phyloP scores from a whole-genome alignment of 176 grass and related monocot species.

The Cenchrus purpureus region DNA sequence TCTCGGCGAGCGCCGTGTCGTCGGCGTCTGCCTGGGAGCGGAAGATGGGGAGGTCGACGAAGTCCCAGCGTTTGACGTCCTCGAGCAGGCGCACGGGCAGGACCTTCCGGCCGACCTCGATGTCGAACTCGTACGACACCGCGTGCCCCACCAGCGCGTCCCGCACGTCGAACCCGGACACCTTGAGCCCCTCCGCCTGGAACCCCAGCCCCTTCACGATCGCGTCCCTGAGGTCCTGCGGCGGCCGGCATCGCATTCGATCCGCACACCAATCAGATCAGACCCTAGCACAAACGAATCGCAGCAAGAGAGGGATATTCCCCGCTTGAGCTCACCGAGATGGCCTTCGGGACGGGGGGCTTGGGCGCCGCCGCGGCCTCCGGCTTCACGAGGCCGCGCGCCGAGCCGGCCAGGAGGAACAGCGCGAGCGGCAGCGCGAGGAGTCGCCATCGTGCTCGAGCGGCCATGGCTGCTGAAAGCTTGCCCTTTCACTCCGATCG shows the following conservation, averaged over 20 bases:
- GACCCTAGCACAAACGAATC: neutral
- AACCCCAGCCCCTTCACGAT: slow-evolving; percentile 76
- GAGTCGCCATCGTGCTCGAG: slow-evolving; percentile 48
- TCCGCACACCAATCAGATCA: neutral
- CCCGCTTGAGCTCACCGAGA: slow-evolving; percentile 56
- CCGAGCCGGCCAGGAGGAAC: slow-evolving; percentile 36
- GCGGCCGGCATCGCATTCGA: neutral
- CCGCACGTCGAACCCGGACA: slow-evolving; percentile 84
- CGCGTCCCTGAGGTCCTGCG: slow-evolving; percentile 82
- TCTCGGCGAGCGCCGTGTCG: slow-evolving; percentile 66
- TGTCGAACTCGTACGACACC: slow-evolving; percentile 83
- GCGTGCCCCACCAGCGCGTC: slow-evolving; percentile 84
- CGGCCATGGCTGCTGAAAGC: slow-evolving; percentile 34
- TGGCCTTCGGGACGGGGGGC: slow-evolving; percentile 59
- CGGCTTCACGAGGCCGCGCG: slow-evolving; percentile 40
- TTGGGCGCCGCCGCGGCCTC: slow-evolving; percentile 38
- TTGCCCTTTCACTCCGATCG: slow-evolving; percentile 4
- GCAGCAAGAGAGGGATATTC: neutral
- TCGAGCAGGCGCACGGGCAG: slow-evolving; percentile 82
- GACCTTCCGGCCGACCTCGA: slow-evolving; percentile 74
- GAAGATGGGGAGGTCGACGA: slow-evolving; percentile 79
- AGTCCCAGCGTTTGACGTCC: slow-evolving; percentile 80
- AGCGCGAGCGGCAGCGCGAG: slow-evolving; percentile 46
- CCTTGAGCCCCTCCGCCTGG: slow-evolving; percentile 70
- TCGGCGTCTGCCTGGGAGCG: slow-evolving; percentile 48